Evolutionary conservation across 768 basidiomycete species (phyloP).

Genomic region (Suillus tomentosus): DNA sequence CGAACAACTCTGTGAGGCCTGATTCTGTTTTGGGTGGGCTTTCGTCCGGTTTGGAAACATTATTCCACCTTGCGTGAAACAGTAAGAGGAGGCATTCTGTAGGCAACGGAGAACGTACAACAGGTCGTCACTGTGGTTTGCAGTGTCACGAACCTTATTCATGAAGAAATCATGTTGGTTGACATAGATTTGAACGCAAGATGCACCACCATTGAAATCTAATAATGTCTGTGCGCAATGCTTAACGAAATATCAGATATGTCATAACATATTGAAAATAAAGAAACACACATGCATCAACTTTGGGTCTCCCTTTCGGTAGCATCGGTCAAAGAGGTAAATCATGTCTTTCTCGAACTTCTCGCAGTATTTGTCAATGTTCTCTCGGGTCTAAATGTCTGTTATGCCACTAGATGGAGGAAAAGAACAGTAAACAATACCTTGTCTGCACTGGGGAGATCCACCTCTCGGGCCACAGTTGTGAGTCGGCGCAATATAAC

Average conservation of each 20-base stretch:
- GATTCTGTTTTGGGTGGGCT: conserved; percentile 76
- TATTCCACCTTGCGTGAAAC: conserved; percentile 65
- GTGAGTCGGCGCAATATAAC: conserved; percentile 82
- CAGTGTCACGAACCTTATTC: conserved; percentile 76
- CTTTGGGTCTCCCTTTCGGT: conserved; percentile 96
- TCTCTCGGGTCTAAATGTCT: conserved; percentile 71
- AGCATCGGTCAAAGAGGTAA: conserved; percentile 91
- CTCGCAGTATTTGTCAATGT: conserved; percentile 96
- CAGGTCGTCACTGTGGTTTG: conserved; percentile 53
- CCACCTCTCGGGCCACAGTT: conserved; percentile 91
- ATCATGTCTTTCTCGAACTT: conserved; percentile 99
- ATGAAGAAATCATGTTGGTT: conserved; percentile 99
- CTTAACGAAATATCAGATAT: conserved; percentile 42
- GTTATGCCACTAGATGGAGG: not conserved
- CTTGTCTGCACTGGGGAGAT: conserved; percentile 79
- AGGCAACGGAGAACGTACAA: conserved; percentile 42
- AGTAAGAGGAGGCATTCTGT: not conserved
- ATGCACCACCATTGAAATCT: conserved; percentile 96
- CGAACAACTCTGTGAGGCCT: conserved; percentile 77
- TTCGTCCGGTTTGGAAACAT: conserved; percentile 77
- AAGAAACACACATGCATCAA: conserved; percentile 89
- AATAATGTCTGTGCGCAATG: conserved; percentile 96
- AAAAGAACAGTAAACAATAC: conserved; percentile 37
- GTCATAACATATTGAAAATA: conserved; percentile 15
- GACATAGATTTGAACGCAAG: conserved; percentile 97